Conservation (phyloP, 1,284 basidiomycete genomes). For the Moniliella sp. region DNA sequence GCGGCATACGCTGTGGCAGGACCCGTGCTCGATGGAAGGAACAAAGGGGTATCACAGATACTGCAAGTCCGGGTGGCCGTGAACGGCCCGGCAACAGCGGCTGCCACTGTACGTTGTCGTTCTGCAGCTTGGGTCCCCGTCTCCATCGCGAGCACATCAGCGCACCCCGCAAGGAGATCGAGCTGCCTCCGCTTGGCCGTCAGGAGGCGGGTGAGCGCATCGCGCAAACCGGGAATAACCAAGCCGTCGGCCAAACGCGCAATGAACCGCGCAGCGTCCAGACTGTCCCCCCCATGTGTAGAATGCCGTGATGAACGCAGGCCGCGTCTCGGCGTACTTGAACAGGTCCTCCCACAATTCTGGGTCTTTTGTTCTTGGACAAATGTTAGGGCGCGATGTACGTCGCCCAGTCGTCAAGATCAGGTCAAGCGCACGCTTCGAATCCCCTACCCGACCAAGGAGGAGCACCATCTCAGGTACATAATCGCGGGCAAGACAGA, state of each 20-base stretch:
- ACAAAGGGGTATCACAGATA: no score
- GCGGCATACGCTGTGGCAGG: no score
- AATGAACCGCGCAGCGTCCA: slow-evolving; percentile 81
- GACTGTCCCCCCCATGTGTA: slow-evolving; percentile 87
- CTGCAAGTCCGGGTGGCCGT: no score
- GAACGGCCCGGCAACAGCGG: no score
- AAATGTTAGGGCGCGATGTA: slow-evolving; percentile 83
- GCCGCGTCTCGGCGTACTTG: slow-evolving; percentile 75
- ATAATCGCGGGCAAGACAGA: slow-evolving; percentile 62
- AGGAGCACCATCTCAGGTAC: slow-evolving; percentile 95
- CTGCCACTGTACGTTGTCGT: no score
- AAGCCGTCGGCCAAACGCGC: slow-evolving; percentile 81
- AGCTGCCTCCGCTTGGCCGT: slow-evolving; percentile 70
- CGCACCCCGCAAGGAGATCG: slow-evolving; percentile 21
- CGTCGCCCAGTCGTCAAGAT: slow-evolving; percentile 82
- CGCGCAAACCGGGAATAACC: slow-evolving; percentile 80
- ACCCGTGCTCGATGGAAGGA: no score
- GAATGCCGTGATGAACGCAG: slow-evolving; percentile 81
- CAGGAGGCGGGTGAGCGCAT: slow-evolving; percentile 81
- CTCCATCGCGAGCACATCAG: no score
- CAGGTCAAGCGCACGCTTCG: slow-evolving; percentile 72
- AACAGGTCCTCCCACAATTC: slow-evolving; percentile 95
- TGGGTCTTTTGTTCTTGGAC: slow-evolving; percentile 91
- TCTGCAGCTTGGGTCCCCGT: no score
- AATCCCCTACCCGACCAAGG: slow-evolving; percentile 87